Evolutionary conservation across 495 filamentous ascomycete species (phyloP).

Genomic region (Pyronema domesticum): DNA sequence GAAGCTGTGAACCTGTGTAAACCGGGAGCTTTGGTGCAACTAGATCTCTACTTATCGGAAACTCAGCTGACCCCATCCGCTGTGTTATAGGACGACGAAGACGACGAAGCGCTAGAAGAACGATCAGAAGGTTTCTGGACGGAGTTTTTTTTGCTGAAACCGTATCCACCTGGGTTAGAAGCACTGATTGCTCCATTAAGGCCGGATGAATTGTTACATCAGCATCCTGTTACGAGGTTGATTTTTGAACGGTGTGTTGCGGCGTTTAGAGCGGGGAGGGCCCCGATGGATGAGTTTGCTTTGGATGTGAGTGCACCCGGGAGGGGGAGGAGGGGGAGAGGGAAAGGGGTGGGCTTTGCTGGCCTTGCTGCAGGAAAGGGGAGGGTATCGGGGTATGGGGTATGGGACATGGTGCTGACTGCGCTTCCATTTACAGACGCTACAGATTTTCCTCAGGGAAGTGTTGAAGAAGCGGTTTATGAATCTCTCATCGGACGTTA

Average conservation of each 20-base stretch:
- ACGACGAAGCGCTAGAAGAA: conserved; percentile 41
- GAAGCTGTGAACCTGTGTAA: too few species aligned
- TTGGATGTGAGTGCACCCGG: conserved; percentile 54
- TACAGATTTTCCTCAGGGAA: conserved; percentile 68
- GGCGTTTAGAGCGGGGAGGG: conserved; percentile 43
- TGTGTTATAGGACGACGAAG: conserved; percentile 1
- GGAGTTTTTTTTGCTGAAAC: conserved; percentile 79
- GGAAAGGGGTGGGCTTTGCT: background rate
- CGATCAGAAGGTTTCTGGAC: conserved; percentile 85
- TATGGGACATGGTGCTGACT: background rate
- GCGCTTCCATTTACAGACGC: conserved; percentile 48
- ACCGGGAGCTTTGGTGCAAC: too few species aligned
- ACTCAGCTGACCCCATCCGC: too few species aligned
- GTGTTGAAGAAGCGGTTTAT: conserved; percentile 80
- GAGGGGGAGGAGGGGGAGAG: background rate
- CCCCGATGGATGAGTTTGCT: conserved; percentile 56
- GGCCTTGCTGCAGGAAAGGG: too few species aligned
- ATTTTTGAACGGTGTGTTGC: conserved; percentile 57
- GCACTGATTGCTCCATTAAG: conserved; percentile 46
- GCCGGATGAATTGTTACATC: conserved; percentile 54
- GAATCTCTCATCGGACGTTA: conserved; percentile 89
- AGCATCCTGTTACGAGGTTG: conserved; percentile 59
- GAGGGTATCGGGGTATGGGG: background rate
- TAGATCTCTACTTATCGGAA: too few species aligned
- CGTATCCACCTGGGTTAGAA: conserved; percentile 49